Evolutionary conservation across 2,329 filamentous ascomycete species (phyloP), one percentile per base, ranked within the genome.

Genomic region (Penicillium expansum): DNA sequence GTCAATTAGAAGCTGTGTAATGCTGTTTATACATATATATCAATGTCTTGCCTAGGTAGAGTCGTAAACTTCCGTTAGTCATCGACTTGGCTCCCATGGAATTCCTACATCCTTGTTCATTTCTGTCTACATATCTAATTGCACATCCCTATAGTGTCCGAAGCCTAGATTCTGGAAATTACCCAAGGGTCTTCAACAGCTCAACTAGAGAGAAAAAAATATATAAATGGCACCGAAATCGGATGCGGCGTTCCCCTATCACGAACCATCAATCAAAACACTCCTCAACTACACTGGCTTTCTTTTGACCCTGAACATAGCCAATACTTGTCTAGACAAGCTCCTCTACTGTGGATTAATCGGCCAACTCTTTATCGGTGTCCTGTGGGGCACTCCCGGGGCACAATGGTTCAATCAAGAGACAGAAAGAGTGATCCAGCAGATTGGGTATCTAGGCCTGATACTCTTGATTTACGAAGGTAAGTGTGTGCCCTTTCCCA

Each of bases 371-470:
- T 75, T 91, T 8, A 70, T 91, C 18, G 89, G 89, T 13, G 81
- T 91, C 9, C 82, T 85, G 9, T 92, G 83, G 82, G 89, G 89
- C 9, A 81, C 80, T 0, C 88, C 89, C 0, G 87, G 86, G 1
- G 82, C 78, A 3, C 79, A 83, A 68, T 86, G 82, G 81, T 79
- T 92, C 0, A 75, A 77, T 0, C 20, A 55, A 0, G 74, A 80
- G 4, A 71, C 78, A 1, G 80, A 92, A 71, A 67, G 80, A 18
- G 77, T 79, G 0, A 77, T 89, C 29, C 80, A 87, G 22, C 81
- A 88, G 57, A 70, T 92, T 1, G 89, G 89, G 0, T 92, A 92
- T 67, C 72, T 92, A 0, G 89, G 89, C 0, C 70, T 92, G n/a
- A 80, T 92, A 7, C 73, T 90, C 27, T 74, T 92, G 1, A 87